Percentiles rank a stretch among this genome's conserved stretches.
These are phyloP conservation scores for Warburgia ugandensis DNA, from an alignment of 164 flowering plant species.

Conservation along the genomic window DNA sequence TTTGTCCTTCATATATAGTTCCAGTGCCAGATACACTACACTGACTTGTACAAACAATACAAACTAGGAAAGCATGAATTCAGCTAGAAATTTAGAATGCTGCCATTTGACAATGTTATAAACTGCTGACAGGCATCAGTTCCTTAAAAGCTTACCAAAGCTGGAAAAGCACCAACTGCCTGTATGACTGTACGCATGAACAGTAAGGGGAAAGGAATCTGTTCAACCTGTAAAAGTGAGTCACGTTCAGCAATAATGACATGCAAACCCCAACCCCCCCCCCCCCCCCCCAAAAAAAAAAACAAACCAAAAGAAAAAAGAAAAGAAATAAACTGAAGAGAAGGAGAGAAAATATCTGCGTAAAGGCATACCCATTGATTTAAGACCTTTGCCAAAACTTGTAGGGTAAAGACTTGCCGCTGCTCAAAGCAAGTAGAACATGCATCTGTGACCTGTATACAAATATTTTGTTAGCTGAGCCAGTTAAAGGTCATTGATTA, in stretches of 20 bases:
- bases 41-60: too few species aligned
- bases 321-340: neutral
- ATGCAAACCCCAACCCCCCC: too few species aligned
- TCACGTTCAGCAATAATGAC: conserved; percentile 3
- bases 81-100: too few species aligned
- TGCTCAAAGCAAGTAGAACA: conserved; percentile 97
- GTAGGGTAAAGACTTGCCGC: conserved; percentile 75
- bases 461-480: too few species aligned
- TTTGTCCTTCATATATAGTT: too few species aligned
- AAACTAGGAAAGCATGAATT: too few species aligned
- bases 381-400: conserved; percentile 90
- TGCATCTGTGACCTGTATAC: conserved; percentile 88
- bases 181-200: conserved; percentile 98
- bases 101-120: too few species aligned
- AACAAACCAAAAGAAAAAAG: neutral
- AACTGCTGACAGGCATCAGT: too few species aligned
- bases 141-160: conserved; percentile 81
- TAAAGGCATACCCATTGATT: conserved; percentile 75
- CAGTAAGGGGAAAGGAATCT: conserved; percentile 88
- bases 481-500: too few species aligned
- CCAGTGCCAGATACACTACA: too few species aligned
- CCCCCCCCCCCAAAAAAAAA: too few species aligned
- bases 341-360: neutral
- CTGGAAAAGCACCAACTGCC: conserved; percentile 88
- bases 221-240: conserved; percentile 70